A percentile compares a stretch with the other conserved stretches of the same genome.
phyloP scores from a whole-genome alignment of 768 basidiomycete genomes.

The Agaricus subrufescens region DNA sequence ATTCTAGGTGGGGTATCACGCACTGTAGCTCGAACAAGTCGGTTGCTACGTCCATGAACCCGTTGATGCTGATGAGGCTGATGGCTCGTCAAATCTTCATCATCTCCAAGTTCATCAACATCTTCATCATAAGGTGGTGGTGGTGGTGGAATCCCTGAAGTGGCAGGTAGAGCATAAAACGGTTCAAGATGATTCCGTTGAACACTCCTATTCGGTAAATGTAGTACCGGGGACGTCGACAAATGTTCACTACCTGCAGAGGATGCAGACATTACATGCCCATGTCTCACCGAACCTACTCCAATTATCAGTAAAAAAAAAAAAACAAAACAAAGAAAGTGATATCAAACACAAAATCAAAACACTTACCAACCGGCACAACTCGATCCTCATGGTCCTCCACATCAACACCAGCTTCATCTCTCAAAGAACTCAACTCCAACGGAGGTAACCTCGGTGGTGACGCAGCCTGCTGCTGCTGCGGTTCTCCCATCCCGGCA shows the following conservation, averaged over 20 bases:
- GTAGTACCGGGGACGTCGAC: background rate
- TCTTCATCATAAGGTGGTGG: background rate
- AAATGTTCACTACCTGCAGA: background rate
- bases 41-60: background rate
- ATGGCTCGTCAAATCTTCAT: background rate
- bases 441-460: constrained; percentile 10
- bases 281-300: background rate
- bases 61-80: background rate
- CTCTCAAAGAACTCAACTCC: constrained; percentile 1
- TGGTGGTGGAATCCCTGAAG: background rate
- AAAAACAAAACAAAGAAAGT: background rate
- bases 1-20: constrained; percentile 1
- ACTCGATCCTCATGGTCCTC: background rate
- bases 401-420: background rate
- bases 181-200: background rate
- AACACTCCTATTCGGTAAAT: background rate
- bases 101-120: background rate
- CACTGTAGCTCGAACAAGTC: background rate
- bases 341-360: background rate
- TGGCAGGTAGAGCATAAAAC: background rate
- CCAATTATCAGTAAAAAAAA: background rate
- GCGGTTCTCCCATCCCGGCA: background rate
- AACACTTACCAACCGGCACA: background rate
- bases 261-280: background rate
- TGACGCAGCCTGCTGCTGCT: background rate